phyloP scores from a whole-genome alignment of 257 asterid species.

The Oldenlandia corymbosa region DNA sequence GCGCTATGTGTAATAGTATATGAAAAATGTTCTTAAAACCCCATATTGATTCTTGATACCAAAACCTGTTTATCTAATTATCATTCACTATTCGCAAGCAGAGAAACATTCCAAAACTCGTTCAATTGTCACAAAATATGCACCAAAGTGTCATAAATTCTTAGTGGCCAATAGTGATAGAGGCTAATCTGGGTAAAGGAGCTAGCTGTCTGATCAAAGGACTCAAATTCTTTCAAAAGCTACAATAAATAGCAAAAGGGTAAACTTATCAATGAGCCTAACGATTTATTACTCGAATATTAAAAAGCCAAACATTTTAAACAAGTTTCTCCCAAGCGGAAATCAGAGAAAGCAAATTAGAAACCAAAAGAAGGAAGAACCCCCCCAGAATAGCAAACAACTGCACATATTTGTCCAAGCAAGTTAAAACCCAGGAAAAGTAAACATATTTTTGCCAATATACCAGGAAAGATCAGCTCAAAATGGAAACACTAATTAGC shows the following conservation, averaged over 20 bases:
- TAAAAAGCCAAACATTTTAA: conserved; percentile 14
- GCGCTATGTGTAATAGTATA: not conserved
- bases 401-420: not conserved
- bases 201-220: conserved; percentile 5
- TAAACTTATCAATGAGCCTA: not conserved
- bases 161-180: not conserved
- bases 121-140: not conserved
- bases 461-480: no score
- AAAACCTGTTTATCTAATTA: not conserved
- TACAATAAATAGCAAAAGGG: conserved; percentile 1
- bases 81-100: not conserved
- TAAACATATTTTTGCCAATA: no score
- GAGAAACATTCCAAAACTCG: not conserved
- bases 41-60: not conserved
- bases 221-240: conserved; percentile 2
- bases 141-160: not conserved
- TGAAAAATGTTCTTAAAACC: not conserved
- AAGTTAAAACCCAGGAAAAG: not conserved
- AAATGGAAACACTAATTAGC: not conserved
- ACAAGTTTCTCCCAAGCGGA: conserved; percentile 6
- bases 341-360: not conserved
- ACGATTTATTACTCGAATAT: not conserved
- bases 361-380: not conserved
- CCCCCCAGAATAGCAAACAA: not conserved
- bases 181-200: conserved; percentile 10